Base-by-base conservation (phyloP, 164 flowering plant species). In the Umbilicus rupestris region DNA sequence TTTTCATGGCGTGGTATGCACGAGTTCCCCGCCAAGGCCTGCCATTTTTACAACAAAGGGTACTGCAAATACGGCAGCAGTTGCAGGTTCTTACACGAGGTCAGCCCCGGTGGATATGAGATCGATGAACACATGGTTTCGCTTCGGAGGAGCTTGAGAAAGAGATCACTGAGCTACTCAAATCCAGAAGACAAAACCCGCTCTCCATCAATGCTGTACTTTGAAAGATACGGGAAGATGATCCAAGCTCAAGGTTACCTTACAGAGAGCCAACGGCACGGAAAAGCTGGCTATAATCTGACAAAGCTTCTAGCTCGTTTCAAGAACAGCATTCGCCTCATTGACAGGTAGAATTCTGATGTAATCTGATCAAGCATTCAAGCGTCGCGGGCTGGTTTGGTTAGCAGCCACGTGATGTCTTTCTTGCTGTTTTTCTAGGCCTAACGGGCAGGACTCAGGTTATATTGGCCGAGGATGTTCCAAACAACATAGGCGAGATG, bases 211-310 rank as follows among this genome's bases (percentile, higher is more conserved):
- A 76, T 82, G 85, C 14, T 87, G 79, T 87, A 85, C 70, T 79
- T 72, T 67, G 94, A 85, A 65, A 87, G 72, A 68, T 87, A 83
- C 63, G 86, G 88, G 29, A 82, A 70, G 76, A 76, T 66, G 26
- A 79, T 87, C 33, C 87, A 85, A 68, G 90, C 90, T 0, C 87
- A 85, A 33, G 89, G 90, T 45, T 88, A 88, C 65, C 80, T 85
- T 2, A 88, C 94, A 1, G 94, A 86, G 77, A 88, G 94, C 73
- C 94, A 88, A 64, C 81, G 94, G 69, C 88, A 88, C 66, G 89
- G 89, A 39, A 83, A 82, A 68, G 86, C 86, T 66, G 90, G 90
- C 49, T 84, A 78, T 62, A 85, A 83, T 66, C 72, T 88, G 71
- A 85, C 94, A 0, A 88, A 84, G 72, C 85, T 88, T 72, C 88